Base-by-base conservation (phyloP, 78 protist species). In the Cyanophora paradoxa region DNA sequence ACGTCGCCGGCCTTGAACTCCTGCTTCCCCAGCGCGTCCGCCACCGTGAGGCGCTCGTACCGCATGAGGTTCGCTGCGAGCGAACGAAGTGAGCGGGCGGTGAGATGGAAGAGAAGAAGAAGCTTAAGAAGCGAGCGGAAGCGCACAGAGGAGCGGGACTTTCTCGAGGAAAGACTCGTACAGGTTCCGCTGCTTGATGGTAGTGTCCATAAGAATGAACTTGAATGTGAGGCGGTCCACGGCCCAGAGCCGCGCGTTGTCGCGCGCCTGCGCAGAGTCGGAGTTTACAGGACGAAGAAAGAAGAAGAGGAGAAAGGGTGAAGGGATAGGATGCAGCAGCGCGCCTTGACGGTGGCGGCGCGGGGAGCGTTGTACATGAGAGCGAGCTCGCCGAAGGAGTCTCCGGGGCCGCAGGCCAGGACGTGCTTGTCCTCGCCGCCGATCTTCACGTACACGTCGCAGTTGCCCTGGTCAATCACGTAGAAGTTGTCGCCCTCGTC, bases 331-430 rank as follows among this genome's bases (percentile, higher is more conserved):
- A n/a, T n/a, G n/a, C n/a, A n/a, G n/a, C n/a, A n/a, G n/a, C 26
- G 11, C 40, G 61, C 76, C 20, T 13, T 11, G 36, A 82, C 63
- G 8, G 90, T 68, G 22, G 90, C 90, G 2, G 86, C 77, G 30
- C 90, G 42, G 54, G 90, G 90, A 62, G 62, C 58, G 57, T 73
- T 61, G 72, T 76, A 85, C 90, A 85, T 81, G n/a, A 85, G 76
- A 24, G 90, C 90, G 24, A 85, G 69, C 77, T 84, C 89, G 13
- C 89, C 89, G 34, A 84, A 84, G 65, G 59, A 54, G 37, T 58
- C 56, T 46, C 77, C 73, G 20, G 62, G 37, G 16, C 56, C 8
- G 30, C 52, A 11, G 17, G 2, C 4, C 36, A 24, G 33, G 28
- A 74, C 44, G 34, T 22, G 14, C 26, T 63, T 24, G 50, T 14